Evolutionary conservation across 2,329 filamentous ascomycete species (phyloP).

Genomic region (Orbilia javanica): DNA sequence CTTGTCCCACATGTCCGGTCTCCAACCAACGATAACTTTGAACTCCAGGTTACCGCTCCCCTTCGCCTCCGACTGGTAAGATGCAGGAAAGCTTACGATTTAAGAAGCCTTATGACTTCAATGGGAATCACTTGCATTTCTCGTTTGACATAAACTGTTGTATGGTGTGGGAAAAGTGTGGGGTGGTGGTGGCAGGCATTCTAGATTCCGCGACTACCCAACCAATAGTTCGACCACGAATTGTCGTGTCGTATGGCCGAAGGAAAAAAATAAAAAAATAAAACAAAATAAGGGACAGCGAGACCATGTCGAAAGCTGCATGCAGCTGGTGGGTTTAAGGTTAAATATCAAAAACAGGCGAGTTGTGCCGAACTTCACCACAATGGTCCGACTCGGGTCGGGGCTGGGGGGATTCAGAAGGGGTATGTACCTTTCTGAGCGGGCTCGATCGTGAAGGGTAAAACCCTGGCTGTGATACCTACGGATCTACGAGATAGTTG

Average conservation of each 20-base stretch:
- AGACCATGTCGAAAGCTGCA: slow-evolving; percentile 17
- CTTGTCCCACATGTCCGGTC: slow-evolving; percentile 19
- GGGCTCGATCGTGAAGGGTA: slow-evolving; percentile 23
- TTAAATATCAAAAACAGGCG: slow-evolving; percentile 45
- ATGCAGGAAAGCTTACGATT: slow-evolving; percentile 24
- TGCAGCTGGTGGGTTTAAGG: slow-evolving; percentile 39
- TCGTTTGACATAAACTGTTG: not conserved
- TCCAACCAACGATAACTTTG: slow-evolving; percentile 9
- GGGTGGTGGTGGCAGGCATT: slow-evolving; percentile 18
- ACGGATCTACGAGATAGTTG: slow-evolving; percentile 4
- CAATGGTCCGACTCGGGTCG: slow-evolving; percentile 29
- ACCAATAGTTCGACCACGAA: slow-evolving; percentile 32
- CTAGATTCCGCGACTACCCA: slow-evolving; percentile 38
- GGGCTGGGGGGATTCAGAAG: not conserved
- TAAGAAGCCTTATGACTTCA: slow-evolving; percentile 1
- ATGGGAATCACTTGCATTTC: slow-evolving; percentile 17
- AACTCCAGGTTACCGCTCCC: slow-evolving; percentile 14
- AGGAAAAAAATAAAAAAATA: not conserved
- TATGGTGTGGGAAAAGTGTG: slow-evolving; percentile 15
- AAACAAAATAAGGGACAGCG: not conserved
- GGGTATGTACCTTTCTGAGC: not conserved
- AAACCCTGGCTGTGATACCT: slow-evolving; percentile 10
- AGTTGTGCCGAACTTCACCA: slow-evolving; percentile 40
- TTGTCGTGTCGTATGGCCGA: not conserved
- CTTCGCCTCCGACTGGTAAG: slow-evolving; percentile 21